These are phyloP conservation scores for Colletotrichum graminicola DNA, from an alignment of 2,329 filamentous ascomycete species.

Conservation along the genomic window DNA sequence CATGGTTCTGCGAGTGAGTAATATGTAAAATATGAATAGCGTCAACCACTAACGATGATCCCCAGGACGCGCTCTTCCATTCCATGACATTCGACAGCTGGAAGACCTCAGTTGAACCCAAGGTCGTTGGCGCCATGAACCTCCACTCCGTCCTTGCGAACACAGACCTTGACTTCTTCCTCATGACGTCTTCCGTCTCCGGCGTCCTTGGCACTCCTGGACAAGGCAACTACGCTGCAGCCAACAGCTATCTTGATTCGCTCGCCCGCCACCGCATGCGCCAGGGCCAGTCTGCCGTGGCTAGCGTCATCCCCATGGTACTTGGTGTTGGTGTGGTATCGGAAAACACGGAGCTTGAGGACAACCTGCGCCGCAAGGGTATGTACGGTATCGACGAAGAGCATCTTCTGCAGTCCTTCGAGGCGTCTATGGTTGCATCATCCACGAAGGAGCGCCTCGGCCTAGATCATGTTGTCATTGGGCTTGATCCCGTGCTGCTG, in stretches of 20 bases:
- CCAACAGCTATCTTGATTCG: slow-evolving; percentile 18
- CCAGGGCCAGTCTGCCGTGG: slow-evolving; percentile 37
- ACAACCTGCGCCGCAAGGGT: slow-evolving; percentile 20
- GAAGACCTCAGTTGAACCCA: slow-evolving; percentile 46
- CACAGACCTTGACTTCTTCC: slow-evolving; percentile 48
- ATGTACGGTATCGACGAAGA: slow-evolving; percentile 40
- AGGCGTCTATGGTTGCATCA: slow-evolving; percentile 36
- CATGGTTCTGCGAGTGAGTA: slow-evolving; percentile 13
- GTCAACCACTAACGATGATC: too few relatives aligned
- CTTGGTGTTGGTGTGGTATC: slow-evolving; percentile 47
- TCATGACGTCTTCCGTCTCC: slow-evolving; percentile 45
- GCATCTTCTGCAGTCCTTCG: slow-evolving; percentile 42
- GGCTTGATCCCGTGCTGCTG: slow-evolving; percentile 45
- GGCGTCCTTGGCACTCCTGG: slow-evolving; percentile 45
- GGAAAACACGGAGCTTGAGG: slow-evolving; percentile 41
- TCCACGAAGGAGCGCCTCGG: too few relatives aligned
- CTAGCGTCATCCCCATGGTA: slow-evolving; percentile 49
- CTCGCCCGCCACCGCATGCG: background rate
- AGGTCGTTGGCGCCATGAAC: slow-evolving; percentile 52
- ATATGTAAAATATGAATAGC: too few relatives aligned
- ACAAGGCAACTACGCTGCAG: slow-evolving; percentile 53
- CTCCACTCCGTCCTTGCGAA: slow-evolving; percentile 48
- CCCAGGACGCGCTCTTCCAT: slow-evolving; percentile 9
- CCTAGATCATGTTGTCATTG: slow-evolving; percentile 46
- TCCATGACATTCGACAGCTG: slow-evolving; percentile 6